These are phyloP conservation scores for Penicillium herquei DNA, from an alignment of 495 filamentous ascomycete genomes.

Conservation along the genomic window DNA sequence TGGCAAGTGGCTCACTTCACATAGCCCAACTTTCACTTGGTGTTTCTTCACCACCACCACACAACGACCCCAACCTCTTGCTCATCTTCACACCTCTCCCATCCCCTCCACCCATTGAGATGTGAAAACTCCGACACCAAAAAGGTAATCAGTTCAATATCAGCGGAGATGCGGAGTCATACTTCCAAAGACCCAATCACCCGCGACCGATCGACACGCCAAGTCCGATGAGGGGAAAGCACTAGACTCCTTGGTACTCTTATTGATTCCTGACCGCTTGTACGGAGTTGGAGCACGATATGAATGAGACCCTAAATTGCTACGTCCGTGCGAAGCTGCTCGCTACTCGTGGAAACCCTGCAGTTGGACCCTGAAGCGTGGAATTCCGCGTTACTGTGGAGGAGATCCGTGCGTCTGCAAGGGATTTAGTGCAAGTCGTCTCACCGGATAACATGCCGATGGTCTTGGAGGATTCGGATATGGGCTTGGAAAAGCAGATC, in stretches of 20 bases:
- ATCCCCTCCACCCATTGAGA: neutral
- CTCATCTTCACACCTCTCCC: too few relatives aligned
- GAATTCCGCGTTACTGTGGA: neutral
- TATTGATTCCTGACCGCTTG: neutral
- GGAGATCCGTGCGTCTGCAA: constrained; percentile 16
- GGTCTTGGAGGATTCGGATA: too few relatives aligned
- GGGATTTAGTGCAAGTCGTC: constrained; percentile 7
- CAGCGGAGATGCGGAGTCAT: neutral
- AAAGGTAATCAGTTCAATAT: neutral
- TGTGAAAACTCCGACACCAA: neutral
- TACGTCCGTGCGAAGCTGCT: constrained; percentile 5
- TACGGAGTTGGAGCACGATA: too few relatives aligned
- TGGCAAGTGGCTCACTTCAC: too few relatives aligned
- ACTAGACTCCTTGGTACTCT: constrained; percentile 4
- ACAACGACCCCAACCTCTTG: too few relatives aligned
- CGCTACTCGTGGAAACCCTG: neutral
- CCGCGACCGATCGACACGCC: constrained; percentile 21
- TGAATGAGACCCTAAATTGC: constrained; percentile 19
- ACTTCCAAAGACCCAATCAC: constrained; percentile 9
- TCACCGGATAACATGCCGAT: too few relatives aligned
- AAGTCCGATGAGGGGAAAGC: constrained; percentile 15
- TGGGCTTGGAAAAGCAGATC: too few relatives aligned
- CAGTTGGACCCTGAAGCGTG: neutral
- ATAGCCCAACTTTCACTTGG: too few relatives aligned
- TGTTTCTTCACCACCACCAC: too few relatives aligned